phyloP scores from a whole-genome alignment of 805 yeast genomes.

The Sungouiella blattae region DNA sequence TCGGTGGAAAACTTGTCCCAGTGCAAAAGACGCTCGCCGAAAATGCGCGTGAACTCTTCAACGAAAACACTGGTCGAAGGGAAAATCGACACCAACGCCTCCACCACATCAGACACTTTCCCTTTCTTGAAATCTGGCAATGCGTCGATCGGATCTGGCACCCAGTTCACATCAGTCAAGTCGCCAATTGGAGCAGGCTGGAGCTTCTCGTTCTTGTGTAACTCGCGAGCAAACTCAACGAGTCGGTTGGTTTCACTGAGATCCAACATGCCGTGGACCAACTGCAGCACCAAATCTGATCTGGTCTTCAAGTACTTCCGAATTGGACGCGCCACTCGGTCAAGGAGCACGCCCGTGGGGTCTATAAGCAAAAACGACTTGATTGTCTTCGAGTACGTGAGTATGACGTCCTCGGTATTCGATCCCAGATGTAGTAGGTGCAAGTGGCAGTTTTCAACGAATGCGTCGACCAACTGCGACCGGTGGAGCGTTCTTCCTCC shows the following conservation, averaged over 20 bases:
- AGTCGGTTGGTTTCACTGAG: slow-evolving; percentile 37
- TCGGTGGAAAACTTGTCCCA: slow-evolving; percentile 37
- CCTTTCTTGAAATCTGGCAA: slow-evolving; percentile 74
- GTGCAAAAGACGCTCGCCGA: slow-evolving; percentile 54
- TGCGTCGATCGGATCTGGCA: slow-evolving; percentile 87
- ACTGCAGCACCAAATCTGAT: slow-evolving; percentile 63
- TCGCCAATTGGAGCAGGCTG: slow-evolving; percentile 30
- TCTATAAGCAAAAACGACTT: slow-evolving; percentile 73
- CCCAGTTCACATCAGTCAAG: slow-evolving; percentile 56
- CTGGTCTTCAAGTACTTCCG: slow-evolving; percentile 67
- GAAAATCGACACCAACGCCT: slow-evolving; percentile 66
- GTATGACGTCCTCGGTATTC: slow-evolving; percentile 68
- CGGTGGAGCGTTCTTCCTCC: slow-evolving; percentile 42
- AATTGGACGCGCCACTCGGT: slow-evolving; percentile 74
- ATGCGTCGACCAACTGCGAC: slow-evolving; percentile 46
- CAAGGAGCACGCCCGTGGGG: slow-evolving; percentile 80
- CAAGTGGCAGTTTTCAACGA: slow-evolving; percentile 41
- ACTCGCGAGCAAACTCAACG: slow-evolving; percentile 52
- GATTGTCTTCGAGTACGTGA: slow-evolving; percentile 67
- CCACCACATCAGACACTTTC: slow-evolving; percentile 63
- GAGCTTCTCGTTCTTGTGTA: slow-evolving; percentile 28
- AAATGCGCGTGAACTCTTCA: slow-evolving; percentile 57
- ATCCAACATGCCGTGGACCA: slow-evolving; percentile 70
- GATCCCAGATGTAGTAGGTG: slow-evolving; percentile 75
- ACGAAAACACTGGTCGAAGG: slow-evolving; percentile 67